Percentiles rank a stretch among this genome's conserved stretches.
These are phyloP conservation scores for Leucaena leucocephala DNA, from an alignment of 306 rosid genomes.

Conservation along the genomic window DNA sequence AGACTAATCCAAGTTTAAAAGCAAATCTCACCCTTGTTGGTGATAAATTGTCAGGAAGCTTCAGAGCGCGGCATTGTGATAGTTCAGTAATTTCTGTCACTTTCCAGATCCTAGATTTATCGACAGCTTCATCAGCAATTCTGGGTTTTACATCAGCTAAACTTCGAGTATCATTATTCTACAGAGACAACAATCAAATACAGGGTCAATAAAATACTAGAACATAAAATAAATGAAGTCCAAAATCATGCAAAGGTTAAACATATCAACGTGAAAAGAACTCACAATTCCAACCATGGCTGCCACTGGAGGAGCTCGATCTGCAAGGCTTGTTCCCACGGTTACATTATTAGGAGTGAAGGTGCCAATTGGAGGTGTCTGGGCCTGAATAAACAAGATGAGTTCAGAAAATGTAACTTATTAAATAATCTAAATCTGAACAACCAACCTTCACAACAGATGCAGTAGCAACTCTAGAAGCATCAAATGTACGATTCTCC, in stretches of 20 bases:
- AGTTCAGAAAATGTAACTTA: slow-evolving; percentile 39
- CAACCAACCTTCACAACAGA: slow-evolving; percentile 82
- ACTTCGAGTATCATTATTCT: slow-evolving; percentile 86
- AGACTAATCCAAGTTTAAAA: slow-evolving; percentile 25
- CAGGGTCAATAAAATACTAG: slow-evolving; percentile 21
- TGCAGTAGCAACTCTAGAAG: slow-evolving; percentile 85
- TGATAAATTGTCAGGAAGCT: slow-evolving; percentile 81
- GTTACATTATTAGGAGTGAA: slow-evolving; percentile 68
- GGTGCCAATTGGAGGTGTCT: slow-evolving; percentile 67
- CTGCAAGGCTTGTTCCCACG: slow-evolving; percentile 85
- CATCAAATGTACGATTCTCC: slow-evolving; percentile 86
- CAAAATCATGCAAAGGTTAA: slow-evolving; percentile 27
- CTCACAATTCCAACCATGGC: slow-evolving; percentile 88
- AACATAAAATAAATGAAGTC: slow-evolving; percentile 10
- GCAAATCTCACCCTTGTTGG: slow-evolving; percentile 71
- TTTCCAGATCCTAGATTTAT: slow-evolving; percentile 93
- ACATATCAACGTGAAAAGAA: slow-evolving; percentile 31
- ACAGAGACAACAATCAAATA: slow-evolving; percentile 39
- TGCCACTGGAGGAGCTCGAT: slow-evolving; percentile 73
- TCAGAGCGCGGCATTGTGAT: slow-evolving; percentile 85
- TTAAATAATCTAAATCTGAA: slow-evolving; percentile 30
- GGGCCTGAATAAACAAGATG: slow-evolving; percentile 59
- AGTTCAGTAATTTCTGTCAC: slow-evolving; percentile 78
- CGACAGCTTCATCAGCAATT: slow-evolving; percentile 78
- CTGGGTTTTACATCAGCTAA: slow-evolving; percentile 89